Evolutionary conservation across 495 filamentous ascomycete species (phyloP), one percentile per base, ranked within the genome.

Genomic region (Apodospora peruviana): DNA sequence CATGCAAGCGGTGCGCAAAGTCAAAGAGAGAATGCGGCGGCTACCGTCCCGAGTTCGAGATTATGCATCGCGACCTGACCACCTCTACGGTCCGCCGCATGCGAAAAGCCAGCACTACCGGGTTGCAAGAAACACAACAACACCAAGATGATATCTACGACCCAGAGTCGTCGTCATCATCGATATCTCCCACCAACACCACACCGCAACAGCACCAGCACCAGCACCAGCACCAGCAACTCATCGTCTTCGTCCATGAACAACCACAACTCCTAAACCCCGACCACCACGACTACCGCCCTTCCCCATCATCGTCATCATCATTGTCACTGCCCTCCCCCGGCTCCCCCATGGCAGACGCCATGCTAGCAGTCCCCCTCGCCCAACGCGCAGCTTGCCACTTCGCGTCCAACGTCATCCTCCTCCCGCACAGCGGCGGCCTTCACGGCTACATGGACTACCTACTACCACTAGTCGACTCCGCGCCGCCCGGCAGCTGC

Each of bases 41-140:
- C 43, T 86, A 86, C 58, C 68, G 73, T 43, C 71, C 80, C 56
- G 80, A 83, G 23, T 83, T 86, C 43, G 84, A 87, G 57, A 64
- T 86, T n/a, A 73, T 86, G 45, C 75, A 85, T 41, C 74, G 84
- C 18, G 81, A 85, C 57, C 78, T 84, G 55, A 85, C 78, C 10
- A 66, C 73, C 45, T 77, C 79, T 5, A 77, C 78, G 4, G 75
- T 78, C 35, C 73, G 72, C 46, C 71, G 76, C 34, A 70, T 70
- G 27, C 59, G 58, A 43, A 66, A 53, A 34, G 62, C 63, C 16
- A 34, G 45, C 48, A 18, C 22, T 27, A n/a, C n/a, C n/a, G n/a
- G n/a, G n/a, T n/a, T n/a, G n/a, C n/a, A n/a, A n/a, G n/a, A n/a
- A n/a, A n/a, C n/a, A n/a, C n/a, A n/a, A n/a, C 7, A 7, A 7